These are phyloP conservation scores for Lycium ferocissimum DNA, from an alignment of 257 asterid genomes.

Conservation along the genomic window DNA sequence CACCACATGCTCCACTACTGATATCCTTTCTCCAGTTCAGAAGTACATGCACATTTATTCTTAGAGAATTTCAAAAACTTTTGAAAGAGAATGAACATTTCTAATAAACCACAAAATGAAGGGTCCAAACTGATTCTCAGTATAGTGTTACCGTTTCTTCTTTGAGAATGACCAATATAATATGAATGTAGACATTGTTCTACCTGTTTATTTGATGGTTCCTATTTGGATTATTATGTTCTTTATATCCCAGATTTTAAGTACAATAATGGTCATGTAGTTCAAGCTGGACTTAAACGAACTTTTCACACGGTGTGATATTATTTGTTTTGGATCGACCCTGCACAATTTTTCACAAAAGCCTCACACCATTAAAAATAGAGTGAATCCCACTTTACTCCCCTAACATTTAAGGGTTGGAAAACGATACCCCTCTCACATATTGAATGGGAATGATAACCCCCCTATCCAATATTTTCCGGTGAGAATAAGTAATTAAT, in stretches of 20 bases:
- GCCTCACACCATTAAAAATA: too few relatives aligned
- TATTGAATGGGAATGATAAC: too few relatives aligned
- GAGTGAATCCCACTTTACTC: too few relatives aligned
- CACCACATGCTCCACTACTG: conserved; percentile 7
- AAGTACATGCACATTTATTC: neutral
- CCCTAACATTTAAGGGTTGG: too few relatives aligned
- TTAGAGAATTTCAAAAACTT: neutral
- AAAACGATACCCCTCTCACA: too few relatives aligned
- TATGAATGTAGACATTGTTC: conserved; percentile 6
- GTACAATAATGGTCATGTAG: too few relatives aligned
- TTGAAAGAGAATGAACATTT: conserved; percentile 1
- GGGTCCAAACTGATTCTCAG: neutral
- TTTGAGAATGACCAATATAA: conserved; percentile 8
- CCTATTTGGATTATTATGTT: neutral
- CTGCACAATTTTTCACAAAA: too few relatives aligned
- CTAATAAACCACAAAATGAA: conserved; percentile 1
- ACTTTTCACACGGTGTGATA: too few relatives aligned
- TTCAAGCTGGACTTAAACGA: too few relatives aligned
- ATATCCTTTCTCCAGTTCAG: neutral
- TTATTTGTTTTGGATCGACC: too few relatives aligned
- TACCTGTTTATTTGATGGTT: neutral
- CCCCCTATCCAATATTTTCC: too few relatives aligned
- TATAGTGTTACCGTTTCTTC: neutral
- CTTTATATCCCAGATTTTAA: neutral
- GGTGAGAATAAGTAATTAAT: too few relatives aligned